Percentiles rank a stretch among this genome's conserved stretches.
These are phyloP conservation scores for Cladosporium sp. DNA, from an alignment of 2,329 filamentous ascomycete species.

Conservation along the genomic window DNA sequence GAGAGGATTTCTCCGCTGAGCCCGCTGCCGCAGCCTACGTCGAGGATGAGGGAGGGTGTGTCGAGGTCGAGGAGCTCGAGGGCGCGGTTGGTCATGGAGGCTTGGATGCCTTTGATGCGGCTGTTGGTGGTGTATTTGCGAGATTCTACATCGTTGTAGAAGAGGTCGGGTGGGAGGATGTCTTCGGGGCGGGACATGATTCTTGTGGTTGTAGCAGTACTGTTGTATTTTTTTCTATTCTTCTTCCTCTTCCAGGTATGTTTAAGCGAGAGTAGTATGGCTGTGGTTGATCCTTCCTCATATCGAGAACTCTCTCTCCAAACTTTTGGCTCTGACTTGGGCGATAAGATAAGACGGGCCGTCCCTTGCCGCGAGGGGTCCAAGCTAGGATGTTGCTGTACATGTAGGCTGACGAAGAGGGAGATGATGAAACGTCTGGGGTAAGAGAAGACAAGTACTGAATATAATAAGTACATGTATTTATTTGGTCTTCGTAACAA, in stretches of 20 bases:
- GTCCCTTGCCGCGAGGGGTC: background rate
- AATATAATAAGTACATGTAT: too few species aligned
- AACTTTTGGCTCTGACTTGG: slow-evolving; percentile 5
- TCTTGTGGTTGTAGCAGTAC: too few species aligned
- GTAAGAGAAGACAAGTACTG: too few species aligned
- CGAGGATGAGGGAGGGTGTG: slow-evolving; percentile 81
- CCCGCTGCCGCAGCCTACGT: slow-evolving; percentile 93
- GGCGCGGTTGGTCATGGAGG: slow-evolving; percentile 88
- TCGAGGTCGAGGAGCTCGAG: slow-evolving; percentile 83
- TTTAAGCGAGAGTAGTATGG: background rate
- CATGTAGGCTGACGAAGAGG: too few species aligned
- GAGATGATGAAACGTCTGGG: too few species aligned
- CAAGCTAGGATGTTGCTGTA: background rate
- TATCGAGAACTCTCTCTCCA: background rate
- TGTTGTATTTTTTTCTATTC: background rate
- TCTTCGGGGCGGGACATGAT: slow-evolving; percentile 96
- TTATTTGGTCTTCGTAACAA: too few species aligned
- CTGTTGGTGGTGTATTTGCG: slow-evolving; percentile 97
- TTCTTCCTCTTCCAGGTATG: background rate
- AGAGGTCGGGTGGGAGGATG: slow-evolving; percentile 88
- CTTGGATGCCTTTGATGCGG: slow-evolving; percentile 92
- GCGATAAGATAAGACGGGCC: slow-evolving; percentile 5
- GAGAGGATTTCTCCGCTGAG: slow-evolving; percentile 92
- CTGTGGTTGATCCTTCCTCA: too few species aligned
- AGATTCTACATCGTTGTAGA: slow-evolving; percentile 94